These are phyloP conservation scores for Conticribra guillardii DNA, from an alignment of 108 stramenopile genomes.

Conservation along the genomic window DNA sequence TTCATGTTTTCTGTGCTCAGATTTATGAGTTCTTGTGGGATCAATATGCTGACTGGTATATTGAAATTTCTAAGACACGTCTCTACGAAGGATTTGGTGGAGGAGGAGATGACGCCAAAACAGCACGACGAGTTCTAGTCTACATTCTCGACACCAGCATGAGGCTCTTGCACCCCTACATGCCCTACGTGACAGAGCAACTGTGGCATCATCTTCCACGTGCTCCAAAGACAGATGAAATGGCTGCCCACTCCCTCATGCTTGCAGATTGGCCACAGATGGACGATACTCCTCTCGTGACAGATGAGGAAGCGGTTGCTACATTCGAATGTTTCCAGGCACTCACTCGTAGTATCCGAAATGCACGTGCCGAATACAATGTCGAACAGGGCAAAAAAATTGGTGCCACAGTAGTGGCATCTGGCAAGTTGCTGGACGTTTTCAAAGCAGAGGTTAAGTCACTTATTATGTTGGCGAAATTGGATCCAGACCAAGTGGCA, in stretches of 20 bases:
- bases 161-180: slow-evolving; percentile 96
- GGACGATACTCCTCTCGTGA: slow-evolving; percentile 73
- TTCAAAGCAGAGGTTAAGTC: slow-evolving; percentile 79
- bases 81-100: slow-evolving; percentile 88
- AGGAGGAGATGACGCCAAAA: slow-evolving; percentile 72
- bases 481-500: slow-evolving; percentile 73
- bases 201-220: slow-evolving; percentile 97
- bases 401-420: slow-evolving; percentile 73
- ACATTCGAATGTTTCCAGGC: slow-evolving; percentile 88
- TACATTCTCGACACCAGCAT: slow-evolving; percentile 94
- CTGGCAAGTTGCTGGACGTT: slow-evolving; percentile 58
- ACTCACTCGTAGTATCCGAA: slow-evolving; percentile 88
- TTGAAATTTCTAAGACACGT: slow-evolving; percentile 92
- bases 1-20: too few species aligned
- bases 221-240: slow-evolving; percentile 41
- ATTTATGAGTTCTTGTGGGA: slow-evolving; percentile 96
- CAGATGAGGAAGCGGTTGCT: slow-evolving; percentile 61
- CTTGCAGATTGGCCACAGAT: slow-evolving; percentile 90
- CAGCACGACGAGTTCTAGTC: slow-evolving; percentile 88
- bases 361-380: slow-evolving; percentile 91
- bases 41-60: slow-evolving; percentile 98
- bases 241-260: slow-evolving; percentile 80
- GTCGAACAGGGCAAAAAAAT: slow-evolving; percentile 90
- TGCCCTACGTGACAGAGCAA: slow-evolving; percentile 98
- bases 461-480: slow-evolving; percentile 76